Conservation (phyloP, 768 basidiomycete species). For the Strobilomyces echinocephalus region DNA sequence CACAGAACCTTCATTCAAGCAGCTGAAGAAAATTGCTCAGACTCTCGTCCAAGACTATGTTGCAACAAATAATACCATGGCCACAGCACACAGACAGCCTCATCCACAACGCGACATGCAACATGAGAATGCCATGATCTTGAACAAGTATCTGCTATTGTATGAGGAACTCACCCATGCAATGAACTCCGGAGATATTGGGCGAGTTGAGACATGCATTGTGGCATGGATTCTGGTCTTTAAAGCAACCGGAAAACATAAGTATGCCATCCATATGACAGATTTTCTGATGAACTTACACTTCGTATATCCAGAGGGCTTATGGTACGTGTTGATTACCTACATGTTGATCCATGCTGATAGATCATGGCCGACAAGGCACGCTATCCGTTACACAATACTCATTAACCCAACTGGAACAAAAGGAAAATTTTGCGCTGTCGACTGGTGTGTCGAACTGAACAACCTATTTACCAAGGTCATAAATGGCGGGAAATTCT, state of each 20-base stretch:
- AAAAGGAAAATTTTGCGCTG: background rate
- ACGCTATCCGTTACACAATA: background rate
- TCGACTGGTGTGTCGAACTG: background rate
- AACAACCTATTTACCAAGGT: slow-evolving; percentile 3
- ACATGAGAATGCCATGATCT: background rate
- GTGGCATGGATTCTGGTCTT: slow-evolving; percentile 27
- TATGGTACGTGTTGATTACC: background rate
- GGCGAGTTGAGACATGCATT: slow-evolving; percentile 24
- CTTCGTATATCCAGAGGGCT: background rate
- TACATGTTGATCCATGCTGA: background rate
- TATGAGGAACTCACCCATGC: background rate
- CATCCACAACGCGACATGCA: background rate
- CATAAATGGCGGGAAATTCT: background rate
- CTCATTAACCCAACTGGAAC: background rate
- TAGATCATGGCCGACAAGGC: background rate
- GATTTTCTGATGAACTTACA: slow-evolving; percentile 13
- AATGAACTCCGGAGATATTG: slow-evolving; percentile 26
- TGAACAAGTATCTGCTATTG: background rate
- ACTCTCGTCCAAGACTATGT: background rate
- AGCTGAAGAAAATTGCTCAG: background rate
- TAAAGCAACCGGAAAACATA: slow-evolving; percentile 31
- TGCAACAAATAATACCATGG: no score
- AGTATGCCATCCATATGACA: slow-evolving; percentile 30
- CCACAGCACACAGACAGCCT: no score
- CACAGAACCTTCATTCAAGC: background rate